phyloP scores from a whole-genome alignment of 1,284 basidiomycete species.

The Cutaneotrichosporon sp. region DNA sequence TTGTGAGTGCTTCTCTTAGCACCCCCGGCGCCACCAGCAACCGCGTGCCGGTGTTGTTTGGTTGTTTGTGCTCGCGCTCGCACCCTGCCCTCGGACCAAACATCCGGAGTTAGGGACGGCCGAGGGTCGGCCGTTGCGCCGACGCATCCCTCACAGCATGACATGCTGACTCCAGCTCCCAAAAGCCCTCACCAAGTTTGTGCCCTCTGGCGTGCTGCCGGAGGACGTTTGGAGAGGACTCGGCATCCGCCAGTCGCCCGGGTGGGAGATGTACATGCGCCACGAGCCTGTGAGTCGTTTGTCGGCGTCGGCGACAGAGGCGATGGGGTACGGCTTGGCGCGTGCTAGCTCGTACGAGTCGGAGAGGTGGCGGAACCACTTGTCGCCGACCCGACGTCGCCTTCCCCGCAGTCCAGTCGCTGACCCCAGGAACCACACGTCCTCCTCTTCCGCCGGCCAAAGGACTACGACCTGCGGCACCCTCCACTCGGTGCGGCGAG shows the following conservation, averaged over 20 bases:
- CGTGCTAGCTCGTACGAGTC: too few species aligned
- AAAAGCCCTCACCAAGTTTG: conserved; percentile 51
- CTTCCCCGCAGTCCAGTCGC: not conserved
- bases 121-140: not conserved
- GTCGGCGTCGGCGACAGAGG: too few species aligned
- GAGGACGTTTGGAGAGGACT: conserved; percentile 54
- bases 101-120: not conserved
- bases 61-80: not conserved
- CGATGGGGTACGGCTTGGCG: too few species aligned
- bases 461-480: conserved; percentile 45
- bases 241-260: conserved; percentile 53
- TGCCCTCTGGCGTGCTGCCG: conserved; percentile 49
- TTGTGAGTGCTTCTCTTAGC: conserved; percentile 36
- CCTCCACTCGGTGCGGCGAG: conserved; percentile 34
- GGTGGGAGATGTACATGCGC: conserved; percentile 57
- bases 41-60: too few species aligned
- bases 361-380: too few species aligned
- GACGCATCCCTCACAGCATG: not conserved
- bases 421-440: conserved; percentile 49
- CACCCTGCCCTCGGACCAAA: not conserved
- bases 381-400: too few species aligned
- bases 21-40: not conserved
- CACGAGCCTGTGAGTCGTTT: conserved; percentile 50
- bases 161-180: conserved; percentile 40
- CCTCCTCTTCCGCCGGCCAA: conserved; percentile 51